Conservation (phyloP, 2,329 filamentous ascomycete species). For the Trichoderma cornu-damae region DNA sequence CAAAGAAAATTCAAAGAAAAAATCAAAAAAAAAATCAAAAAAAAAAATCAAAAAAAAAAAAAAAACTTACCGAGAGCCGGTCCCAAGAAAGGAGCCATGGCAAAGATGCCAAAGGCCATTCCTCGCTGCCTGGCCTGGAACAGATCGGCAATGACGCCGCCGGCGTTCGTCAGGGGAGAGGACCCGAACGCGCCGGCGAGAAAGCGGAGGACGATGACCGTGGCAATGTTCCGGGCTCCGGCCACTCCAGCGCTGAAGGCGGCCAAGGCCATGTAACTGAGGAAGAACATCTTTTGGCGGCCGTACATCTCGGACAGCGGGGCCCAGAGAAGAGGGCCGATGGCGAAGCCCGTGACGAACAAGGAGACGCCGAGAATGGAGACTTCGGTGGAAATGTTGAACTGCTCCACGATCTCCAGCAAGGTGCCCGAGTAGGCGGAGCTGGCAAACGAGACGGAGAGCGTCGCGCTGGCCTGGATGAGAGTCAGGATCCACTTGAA, state of each 20-base stretch:
- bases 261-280: slow-evolving; percentile 53
- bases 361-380: slow-evolving; percentile 59
- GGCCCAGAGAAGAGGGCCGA: slow-evolving; percentile 62
- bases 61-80: slow-evolving; percentile 44
- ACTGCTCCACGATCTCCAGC: slow-evolving; percentile 48
- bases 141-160: slow-evolving; percentile 60
- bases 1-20: no score
- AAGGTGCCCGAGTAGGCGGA: slow-evolving; percentile 61
- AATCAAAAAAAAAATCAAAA: no score
- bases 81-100: slow-evolving; percentile 59
- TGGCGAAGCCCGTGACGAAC: slow-evolving; percentile 57
- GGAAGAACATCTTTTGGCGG: slow-evolving; percentile 54
- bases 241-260: slow-evolving; percentile 58
- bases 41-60: not conserved
- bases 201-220: slow-evolving; percentile 64
- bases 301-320: slow-evolving; percentile 61
- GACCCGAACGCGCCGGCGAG: slow-evolving; percentile 60
- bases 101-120: slow-evolving; percentile 54
- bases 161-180: slow-evolving; percentile 57
- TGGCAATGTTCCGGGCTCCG: slow-evolving; percentile 52
- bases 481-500: slow-evolving; percentile 64
- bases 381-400: slow-evolving; percentile 47
- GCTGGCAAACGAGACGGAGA: slow-evolving; percentile 65
- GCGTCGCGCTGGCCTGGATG: slow-evolving; percentile 59
- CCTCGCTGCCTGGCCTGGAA: slow-evolving; percentile 52